Conservation (phyloP, 805 yeast genomes). For the Candida ponderosae region DNA sequence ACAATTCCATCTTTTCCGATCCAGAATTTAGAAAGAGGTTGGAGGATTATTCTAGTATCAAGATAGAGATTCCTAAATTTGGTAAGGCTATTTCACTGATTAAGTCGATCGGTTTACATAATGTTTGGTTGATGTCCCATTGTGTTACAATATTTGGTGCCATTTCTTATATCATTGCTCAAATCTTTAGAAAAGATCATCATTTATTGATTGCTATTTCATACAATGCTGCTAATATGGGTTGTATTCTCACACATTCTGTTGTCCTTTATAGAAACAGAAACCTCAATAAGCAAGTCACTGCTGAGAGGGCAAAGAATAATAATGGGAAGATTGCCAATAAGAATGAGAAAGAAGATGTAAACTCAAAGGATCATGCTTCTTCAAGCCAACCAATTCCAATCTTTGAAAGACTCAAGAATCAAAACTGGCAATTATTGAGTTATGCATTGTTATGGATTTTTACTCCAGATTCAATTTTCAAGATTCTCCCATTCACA, state of each 20-base stretch:
- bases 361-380: conserved; percentile 6
- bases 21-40: neutral
- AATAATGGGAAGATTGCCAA: conserved; percentile 9
- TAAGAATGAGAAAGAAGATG: conserved; percentile 3
- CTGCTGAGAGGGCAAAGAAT: neutral
- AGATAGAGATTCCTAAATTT: neutral
- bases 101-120: conserved; percentile 8
- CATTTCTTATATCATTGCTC: conserved; percentile 3
- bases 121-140: conserved; percentile 17
- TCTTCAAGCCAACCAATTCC: conserved; percentile 8
- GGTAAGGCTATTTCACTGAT: too few species aligned
- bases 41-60: neutral
- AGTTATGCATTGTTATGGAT: conserved; percentile 31
- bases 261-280: conserved; percentile 17
- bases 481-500: conserved; percentile 33
- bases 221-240: conserved; percentile 11
- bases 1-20: neutral
- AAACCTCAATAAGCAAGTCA: neutral
- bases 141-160: conserved; percentile 13
- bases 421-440: conserved; percentile 33
- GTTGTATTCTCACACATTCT: conserved; percentile 15
- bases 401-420: conserved; percentile 27
- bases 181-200: neutral
- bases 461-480: conserved; percentile 21
- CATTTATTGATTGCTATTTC: conserved; percentile 2